Evolutionary conservation across 1,284 basidiomycete species (phyloP).

Genomic region (Ceratobasidium sp.): DNA sequence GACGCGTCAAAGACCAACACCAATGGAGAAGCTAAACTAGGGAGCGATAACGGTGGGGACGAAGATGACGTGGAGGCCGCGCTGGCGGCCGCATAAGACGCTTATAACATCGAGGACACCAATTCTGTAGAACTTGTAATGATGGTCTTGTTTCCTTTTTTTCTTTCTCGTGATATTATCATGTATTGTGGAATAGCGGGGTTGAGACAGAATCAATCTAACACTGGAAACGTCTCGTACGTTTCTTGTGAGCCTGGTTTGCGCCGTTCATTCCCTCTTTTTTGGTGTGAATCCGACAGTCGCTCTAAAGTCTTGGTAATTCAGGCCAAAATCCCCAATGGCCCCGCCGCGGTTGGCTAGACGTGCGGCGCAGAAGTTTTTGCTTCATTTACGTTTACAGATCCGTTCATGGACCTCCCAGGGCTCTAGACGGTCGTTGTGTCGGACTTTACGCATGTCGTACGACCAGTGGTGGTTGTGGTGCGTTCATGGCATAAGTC

Average conservation of each 20-base stretch:
- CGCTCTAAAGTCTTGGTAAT: no score
- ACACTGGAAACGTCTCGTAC: background rate
- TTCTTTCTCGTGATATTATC: constrained; percentile 14
- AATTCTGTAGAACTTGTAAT: constrained; percentile 40
- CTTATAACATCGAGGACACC: background rate
- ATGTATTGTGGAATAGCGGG: constrained; percentile 21
- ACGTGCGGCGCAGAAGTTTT: no score
- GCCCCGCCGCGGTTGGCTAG: no score
- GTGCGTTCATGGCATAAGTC: no score
- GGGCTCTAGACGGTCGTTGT: no score
- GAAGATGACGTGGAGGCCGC: constrained; percentile 44
- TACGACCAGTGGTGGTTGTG: no score
- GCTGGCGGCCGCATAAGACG: constrained; percentile 24
- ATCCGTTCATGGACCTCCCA: background rate
- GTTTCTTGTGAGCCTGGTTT: constrained; percentile 3
- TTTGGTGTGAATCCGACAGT: background rate
- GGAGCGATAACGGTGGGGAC: constrained; percentile 30
- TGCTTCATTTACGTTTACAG: no score
- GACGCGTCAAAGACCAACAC: background rate
- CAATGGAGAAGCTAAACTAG: constrained; percentile 4
- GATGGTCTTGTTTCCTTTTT: constrained; percentile 19
- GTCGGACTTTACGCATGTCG: no score
- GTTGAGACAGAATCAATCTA: constrained; percentile 2
- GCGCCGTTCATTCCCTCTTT: background rate
- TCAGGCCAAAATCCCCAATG: no score